Percentiles rank a stretch among this genome's conserved stretches.
These are phyloP conservation scores for Mrakia blollopis DNA, from an alignment of 768 basidiomycete species.

Conservation along the genomic window DNA sequence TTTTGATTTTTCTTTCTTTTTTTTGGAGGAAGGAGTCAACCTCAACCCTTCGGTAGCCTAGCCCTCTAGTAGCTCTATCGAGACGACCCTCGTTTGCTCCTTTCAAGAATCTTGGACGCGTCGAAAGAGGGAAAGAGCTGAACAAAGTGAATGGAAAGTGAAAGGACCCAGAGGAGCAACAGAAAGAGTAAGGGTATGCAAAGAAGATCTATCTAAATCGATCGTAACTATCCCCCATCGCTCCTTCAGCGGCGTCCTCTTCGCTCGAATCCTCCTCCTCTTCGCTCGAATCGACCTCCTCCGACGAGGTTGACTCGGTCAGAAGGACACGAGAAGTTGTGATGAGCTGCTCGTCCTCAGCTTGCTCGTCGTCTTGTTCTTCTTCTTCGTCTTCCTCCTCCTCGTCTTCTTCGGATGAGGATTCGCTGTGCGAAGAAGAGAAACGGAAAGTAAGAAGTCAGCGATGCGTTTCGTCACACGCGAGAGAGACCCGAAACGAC, in stretches of 20 bases:
- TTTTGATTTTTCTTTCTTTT: too few relatives aligned
- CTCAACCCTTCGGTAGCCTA: too few relatives aligned
- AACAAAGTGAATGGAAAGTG: background rate
- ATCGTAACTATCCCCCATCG: constrained; percentile 37
- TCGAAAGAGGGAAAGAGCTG: too few relatives aligned
- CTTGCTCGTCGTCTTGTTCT: constrained; percentile 11
- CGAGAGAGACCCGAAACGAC: constrained; percentile 17
- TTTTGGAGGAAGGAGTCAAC: background rate
- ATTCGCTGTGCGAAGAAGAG: background rate
- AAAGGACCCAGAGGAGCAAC: background rate
- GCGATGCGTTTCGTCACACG: background rate
- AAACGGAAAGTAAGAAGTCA: background rate
- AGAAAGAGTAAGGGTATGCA: background rate
- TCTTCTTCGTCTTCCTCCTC: constrained; percentile 7
- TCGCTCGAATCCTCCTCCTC: constrained; percentile 39
- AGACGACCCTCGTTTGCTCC: too few relatives aligned
- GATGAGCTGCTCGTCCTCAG: background rate
- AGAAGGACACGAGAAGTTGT: background rate
- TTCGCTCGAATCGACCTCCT: constrained; percentile 42
- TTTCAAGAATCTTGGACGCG: too few relatives aligned
- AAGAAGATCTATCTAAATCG: background rate
- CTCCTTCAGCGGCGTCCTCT: constrained; percentile 44
- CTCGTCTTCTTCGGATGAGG: background rate
- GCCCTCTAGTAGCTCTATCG: too few relatives aligned
- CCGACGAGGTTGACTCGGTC: constrained; percentile 14